Evolutionary conservation across 1,284 basidiomycete species (phyloP).

Genomic region (Cryptococcus neoformans): DNA sequence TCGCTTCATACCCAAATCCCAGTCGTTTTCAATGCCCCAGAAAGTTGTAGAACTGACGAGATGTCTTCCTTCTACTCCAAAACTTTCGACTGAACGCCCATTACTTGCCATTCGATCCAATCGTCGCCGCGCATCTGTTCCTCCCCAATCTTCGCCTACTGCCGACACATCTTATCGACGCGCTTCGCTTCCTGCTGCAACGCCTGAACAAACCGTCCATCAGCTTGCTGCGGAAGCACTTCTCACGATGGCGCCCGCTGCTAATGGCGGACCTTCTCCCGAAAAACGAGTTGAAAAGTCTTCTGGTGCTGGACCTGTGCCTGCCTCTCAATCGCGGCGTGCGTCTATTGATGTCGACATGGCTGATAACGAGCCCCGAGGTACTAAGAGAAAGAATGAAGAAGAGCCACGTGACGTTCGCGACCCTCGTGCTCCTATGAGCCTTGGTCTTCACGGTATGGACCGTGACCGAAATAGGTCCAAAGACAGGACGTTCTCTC

Average conservation of each 20-base stretch:
- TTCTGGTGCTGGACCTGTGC: background rate
- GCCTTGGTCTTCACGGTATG: slow-evolving; percentile 22
- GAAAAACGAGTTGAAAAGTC: slow-evolving; percentile 25
- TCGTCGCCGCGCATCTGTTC: slow-evolving; percentile 4
- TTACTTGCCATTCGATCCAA: background rate
- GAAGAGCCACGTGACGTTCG: slow-evolving; percentile 7
- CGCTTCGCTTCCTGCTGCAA: background rate
- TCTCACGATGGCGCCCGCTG: slow-evolving; percentile 44
- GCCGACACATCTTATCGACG: background rate
- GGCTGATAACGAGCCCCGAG: slow-evolving; percentile 30
- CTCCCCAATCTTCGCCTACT: slow-evolving; percentile 3
- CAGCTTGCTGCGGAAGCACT: slow-evolving; percentile 49
- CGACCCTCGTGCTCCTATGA: slow-evolving; percentile 15
- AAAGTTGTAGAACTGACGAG: slow-evolving; percentile 16
- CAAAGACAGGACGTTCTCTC: slow-evolving; percentile 29
- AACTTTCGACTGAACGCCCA: background rate
- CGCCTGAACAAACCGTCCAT: slow-evolving; percentile 35
- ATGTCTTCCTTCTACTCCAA: slow-evolving; percentile 5
- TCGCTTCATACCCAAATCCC: slow-evolving; percentile 7
- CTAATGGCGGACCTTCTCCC: slow-evolving; percentile 24
- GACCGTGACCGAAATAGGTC: slow-evolving; percentile 28
- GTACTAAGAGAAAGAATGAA: slow-evolving; percentile 43
- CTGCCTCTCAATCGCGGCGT: background rate
- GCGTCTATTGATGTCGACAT: slow-evolving; percentile 26
- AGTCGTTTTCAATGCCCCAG: slow-evolving; percentile 16